Evolutionary conservation across 345 rosid genomes (phyloP), one percentile per base, ranked within the genome.

Genomic region (Boechera stricta): DNA sequence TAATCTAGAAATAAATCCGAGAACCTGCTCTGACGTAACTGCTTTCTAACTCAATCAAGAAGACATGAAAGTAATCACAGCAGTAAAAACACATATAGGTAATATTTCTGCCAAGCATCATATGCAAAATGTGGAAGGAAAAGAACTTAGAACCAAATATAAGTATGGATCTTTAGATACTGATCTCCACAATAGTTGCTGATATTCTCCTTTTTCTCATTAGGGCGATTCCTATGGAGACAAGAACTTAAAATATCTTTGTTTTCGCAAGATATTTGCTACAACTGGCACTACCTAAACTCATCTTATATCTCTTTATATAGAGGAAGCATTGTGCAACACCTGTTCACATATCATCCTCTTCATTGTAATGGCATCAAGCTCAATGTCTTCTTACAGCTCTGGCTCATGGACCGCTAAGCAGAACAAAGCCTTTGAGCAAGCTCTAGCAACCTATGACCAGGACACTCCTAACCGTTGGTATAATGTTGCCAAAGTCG

Each of bases 401-500:
- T 86, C 89, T 12, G 77, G 75, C 41, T 84, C 86, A 0, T 92
- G 98, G 96, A 90, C 94, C 1, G 85, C 79, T 0, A 79, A 89
- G 86, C 88, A 92, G 75, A 88, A 92, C 96, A 90, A 90, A 77
- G 94, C 88, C 32, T 92, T 92, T 16, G 98, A 92, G 80, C 78
- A 67, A 75, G 98, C 96, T 1, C 83, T 92, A 83, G 98, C 96
- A 5, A 87, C 84, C 56, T 90, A 82, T 18, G 98, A 92, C 82
- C 85, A 79, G 80, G 98, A 92, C 74, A 92, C 96, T 5, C 98
- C 96, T 0, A 91, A 90, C 84, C 92, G 98, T 36, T 92, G 98
- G 98, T 59, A 81, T 69, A 90, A 92, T 81, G 85, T 92, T 9
- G 96, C 98, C 64, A 84, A 41, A 77, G 88, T 89, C 0, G 98